Evolutionary conservation across 192 early-diverging fungal genomes (phyloP), one percentile per base, ranked within the genome.

Genomic region (Coemansia sp.): DNA sequence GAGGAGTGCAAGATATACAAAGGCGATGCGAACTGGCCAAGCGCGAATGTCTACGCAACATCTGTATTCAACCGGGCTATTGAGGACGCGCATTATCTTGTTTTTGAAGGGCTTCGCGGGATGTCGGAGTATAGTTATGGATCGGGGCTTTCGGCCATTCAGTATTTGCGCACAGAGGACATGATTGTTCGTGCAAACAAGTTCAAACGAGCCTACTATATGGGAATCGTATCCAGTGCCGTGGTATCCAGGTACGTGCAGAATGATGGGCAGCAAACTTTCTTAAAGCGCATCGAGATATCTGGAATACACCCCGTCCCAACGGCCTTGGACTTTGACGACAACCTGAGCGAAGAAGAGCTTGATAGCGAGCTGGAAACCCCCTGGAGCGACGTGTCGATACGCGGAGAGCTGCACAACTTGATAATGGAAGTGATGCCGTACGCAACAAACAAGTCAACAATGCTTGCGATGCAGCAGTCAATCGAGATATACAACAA

Each of bases 401-500:
- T 79, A 15, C 71, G 76, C 13, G 61, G 54, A 19, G 72, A 56
- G 34, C 68, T 79, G 33, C 65, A 74, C 61, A 62, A 53, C 9
- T 36, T 79, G 45, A 43, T 79, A 1, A 71, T 65, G 68, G 61
- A 56, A 13, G 55, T 63, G 58, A 48, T 74, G 32, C 76, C 76
- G 20, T 36, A 59, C n/a, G 52, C 69, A 4, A 65, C 68, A 9
- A 74, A 61, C 62, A 55, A 58, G 33, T 71, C 76, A 3, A 71
- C 61, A 9, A 71, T 65, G 68, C 41, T 67, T 13, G 72, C 72
- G n/a, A 70, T 79, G 71, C 71, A 74, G 65, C 72, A 53, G 34
- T 36, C 76, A 0, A 70, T 74, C 15, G 76, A 74, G 62, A 54
- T 62, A 10, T 79, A 74, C 65, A 79, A 79, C 76, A 74, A 58